Conservation (phyloP, 192 early-diverging fungal species). For the Umbelopsis isabellina region DNA sequence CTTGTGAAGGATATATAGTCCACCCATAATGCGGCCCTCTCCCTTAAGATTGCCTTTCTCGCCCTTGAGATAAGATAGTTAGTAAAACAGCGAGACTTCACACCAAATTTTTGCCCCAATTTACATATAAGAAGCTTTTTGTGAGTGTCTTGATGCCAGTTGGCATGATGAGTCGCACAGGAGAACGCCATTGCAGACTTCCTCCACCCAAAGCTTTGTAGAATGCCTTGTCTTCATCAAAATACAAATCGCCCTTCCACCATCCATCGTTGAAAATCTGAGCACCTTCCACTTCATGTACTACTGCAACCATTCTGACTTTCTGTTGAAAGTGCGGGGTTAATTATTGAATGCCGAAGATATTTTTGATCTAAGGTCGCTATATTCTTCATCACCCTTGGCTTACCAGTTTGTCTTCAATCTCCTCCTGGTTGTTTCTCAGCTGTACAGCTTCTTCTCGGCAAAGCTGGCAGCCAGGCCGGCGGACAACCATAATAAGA, state of each 20-base stretch:
- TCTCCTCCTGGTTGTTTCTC: constrained; percentile 29
- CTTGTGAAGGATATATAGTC: constrained; percentile 37
- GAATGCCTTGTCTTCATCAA: constrained; percentile 45
- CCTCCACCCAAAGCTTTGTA: constrained; percentile 42
- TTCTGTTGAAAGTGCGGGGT: constrained; percentile 3
- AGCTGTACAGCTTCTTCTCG: constrained; percentile 48
- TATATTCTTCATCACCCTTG: neutral
- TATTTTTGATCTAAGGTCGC: too few species aligned
- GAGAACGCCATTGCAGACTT: constrained; percentile 11
- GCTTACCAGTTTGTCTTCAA: constrained; percentile 39
- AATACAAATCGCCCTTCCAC: constrained; percentile 48
- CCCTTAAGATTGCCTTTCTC: constrained; percentile 50
- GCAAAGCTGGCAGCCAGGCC: constrained; percentile 56
- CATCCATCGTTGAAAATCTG: constrained; percentile 46
- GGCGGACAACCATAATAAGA: constrained; percentile 28
- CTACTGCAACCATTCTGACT: constrained; percentile 49
- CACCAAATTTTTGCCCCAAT: neutral
- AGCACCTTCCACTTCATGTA: constrained; percentile 47
- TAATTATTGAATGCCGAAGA: neutral
- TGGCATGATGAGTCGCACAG: neutral
- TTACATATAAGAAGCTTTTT: neutral
- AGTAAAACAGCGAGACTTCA: neutral
- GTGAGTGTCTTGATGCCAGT: neutral
- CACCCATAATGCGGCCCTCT: constrained; percentile 51
- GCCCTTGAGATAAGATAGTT: neutral